Conservation (phyloP, 164 flowering plant genomes). For the Vitis riparia region DNA sequence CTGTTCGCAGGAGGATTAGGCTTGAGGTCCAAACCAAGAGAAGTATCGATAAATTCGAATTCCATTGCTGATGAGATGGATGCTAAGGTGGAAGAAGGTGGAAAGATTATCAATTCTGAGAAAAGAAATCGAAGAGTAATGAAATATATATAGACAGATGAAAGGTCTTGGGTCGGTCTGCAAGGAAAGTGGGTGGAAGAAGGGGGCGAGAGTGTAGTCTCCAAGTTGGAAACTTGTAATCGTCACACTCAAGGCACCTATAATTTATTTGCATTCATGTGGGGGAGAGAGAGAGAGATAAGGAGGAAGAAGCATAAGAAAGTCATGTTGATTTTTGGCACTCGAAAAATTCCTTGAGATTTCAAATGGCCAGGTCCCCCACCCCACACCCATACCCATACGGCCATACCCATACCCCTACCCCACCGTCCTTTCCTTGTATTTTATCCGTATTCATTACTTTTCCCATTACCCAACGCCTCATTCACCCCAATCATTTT, state of each 20-base stretch:
- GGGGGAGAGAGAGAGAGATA: too few relatives aligned
- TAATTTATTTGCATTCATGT: too few relatives aligned
- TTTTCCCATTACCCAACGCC: too few relatives aligned
- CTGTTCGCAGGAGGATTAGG: neutral
- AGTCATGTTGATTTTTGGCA: too few relatives aligned
- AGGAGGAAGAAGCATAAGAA: too few relatives aligned
- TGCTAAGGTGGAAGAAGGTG: neutral
- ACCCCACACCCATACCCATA: too few relatives aligned
- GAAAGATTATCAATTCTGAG: neutral
- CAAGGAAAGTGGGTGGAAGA: conserved; percentile 10
- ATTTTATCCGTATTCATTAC: too few relatives aligned
- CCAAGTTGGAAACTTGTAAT: neutral
- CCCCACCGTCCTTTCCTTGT: too few relatives aligned
- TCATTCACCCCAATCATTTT: too few relatives aligned
- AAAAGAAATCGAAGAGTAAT: neutral
- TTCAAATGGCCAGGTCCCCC: too few relatives aligned
- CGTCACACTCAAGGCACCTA: conserved; percentile 3
- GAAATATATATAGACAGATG: neutral
- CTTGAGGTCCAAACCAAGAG: conserved; percentile 8
- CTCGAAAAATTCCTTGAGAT: too few relatives aligned
- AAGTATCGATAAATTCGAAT: conserved; percentile 5
- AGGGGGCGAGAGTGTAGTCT: neutral
- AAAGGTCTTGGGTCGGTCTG: neutral
- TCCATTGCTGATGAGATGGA: neutral
- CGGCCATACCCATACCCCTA: too few relatives aligned